Conservation (phyloP, 805 yeast species). For the Komagataella kurtzmanii region DNA sequence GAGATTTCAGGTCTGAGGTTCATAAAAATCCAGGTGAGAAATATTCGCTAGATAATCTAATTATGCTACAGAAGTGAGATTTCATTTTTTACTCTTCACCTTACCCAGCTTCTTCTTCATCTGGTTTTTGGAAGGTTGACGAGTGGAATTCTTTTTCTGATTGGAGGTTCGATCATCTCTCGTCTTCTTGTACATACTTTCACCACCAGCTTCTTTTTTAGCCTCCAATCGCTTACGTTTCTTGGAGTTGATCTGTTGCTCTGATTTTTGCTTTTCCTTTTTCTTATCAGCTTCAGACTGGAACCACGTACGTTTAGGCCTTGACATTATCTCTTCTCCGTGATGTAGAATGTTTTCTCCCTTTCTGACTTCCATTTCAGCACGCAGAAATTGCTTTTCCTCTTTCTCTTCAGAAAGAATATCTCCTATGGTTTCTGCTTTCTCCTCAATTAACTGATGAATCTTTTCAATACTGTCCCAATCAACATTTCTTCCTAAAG, state of each 20-base stretch:
- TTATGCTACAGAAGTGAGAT: neutral
- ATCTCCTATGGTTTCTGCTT: conserved; percentile 52
- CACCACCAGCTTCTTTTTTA: conserved; percentile 38
- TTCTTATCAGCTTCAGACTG: conserved; percentile 47
- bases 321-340: conserved; percentile 67
- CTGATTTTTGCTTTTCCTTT: conserved; percentile 26
- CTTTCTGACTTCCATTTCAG: conserved; percentile 82
- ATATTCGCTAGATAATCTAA: neutral
- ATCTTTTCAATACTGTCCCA: conserved; percentile 75
- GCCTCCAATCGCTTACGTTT: conserved; percentile 57
- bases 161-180: conserved; percentile 49
- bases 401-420: conserved; percentile 78
- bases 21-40: neutral
- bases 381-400: conserved; percentile 74
- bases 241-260: conserved; percentile 45
- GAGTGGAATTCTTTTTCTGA: conserved; percentile 26
- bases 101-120: conserved; percentile 13
- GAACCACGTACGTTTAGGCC: conserved; percentile 97
- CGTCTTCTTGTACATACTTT: conserved; percentile 65
- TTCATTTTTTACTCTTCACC: conserved; percentile 3
- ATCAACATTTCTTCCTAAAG: conserved; percentile 83
- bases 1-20: neutral
- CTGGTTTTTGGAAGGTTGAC: conserved; percentile 16
- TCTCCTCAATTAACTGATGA: conserved; percentile 44
- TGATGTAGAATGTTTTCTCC: conserved; percentile 78